These are phyloP conservation scores for Westerdykella sp. DNA, from an alignment of 2,329 filamentous ascomycete genomes.

Conservation along the genomic window DNA sequence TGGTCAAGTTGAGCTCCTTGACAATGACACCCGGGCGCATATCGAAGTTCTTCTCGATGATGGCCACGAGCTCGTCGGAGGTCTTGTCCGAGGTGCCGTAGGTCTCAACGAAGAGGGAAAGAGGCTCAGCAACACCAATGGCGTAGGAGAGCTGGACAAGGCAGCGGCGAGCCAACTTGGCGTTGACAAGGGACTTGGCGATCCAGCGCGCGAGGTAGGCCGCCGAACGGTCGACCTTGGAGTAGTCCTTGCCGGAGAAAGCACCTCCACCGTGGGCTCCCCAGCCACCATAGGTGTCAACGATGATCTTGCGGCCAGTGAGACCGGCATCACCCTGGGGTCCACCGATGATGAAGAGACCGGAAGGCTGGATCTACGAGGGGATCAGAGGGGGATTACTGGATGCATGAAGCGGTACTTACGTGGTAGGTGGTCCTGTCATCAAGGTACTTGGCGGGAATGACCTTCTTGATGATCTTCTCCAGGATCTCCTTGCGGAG, in stretches of 20 bases:
- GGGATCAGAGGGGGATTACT: slow-evolving; percentile 10
- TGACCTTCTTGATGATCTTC: slow-evolving; percentile 94
- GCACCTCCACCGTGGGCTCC: slow-evolving; percentile 99
- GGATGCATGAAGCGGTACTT: slow-evolving; percentile 36
- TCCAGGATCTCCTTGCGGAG: slow-evolving; percentile 91
- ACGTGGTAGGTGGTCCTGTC: slow-evolving; percentile 94
- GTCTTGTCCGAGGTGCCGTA: slow-evolving; percentile 90
- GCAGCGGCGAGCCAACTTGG: slow-evolving; percentile 81
- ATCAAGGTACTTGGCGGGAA: slow-evolving; percentile 86
- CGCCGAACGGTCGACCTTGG: slow-evolving; percentile 98
- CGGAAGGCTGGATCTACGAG: slow-evolving; percentile 81
- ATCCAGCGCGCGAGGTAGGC: slow-evolving; percentile 98
- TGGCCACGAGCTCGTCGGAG: slow-evolving; percentile 88
- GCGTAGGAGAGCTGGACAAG: slow-evolving; percentile 99
- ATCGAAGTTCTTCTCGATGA: slow-evolving; percentile 95
- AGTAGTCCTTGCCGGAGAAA: slow-evolving; percentile 99
- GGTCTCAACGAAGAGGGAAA: slow-evolving; percentile 95
- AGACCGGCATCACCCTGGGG: slow-evolving; percentile 98
- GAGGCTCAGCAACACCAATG: slow-evolving; percentile 96
- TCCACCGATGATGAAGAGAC: slow-evolving; percentile 97
- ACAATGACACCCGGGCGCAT: slow-evolving; percentile 97
- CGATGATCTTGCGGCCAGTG: slow-evolving; percentile 98
- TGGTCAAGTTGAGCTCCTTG: slow-evolving; percentile 88
- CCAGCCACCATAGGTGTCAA: slow-evolving; percentile 99
- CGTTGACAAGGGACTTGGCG: slow-evolving; percentile 91